Conservation (phyloP, 768 basidiomycete genomes). For the Podaxis pistillaris region DNA sequence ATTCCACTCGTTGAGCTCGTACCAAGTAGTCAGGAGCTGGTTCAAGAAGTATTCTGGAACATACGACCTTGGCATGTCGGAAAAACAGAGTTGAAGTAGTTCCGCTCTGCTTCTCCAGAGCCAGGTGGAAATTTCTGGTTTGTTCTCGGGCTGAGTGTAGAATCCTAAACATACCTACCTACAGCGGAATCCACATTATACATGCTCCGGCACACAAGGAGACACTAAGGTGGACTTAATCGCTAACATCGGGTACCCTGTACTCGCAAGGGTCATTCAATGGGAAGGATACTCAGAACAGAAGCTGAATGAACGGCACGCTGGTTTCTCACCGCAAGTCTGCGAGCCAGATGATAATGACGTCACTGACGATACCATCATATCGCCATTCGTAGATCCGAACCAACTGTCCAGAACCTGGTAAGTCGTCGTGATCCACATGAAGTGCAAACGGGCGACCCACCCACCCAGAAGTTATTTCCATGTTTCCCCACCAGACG, state of each 20-base stretch:
- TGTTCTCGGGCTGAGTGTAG: not conserved
- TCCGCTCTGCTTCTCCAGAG: not conserved
- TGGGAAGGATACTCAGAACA: not conserved
- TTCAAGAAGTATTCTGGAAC: not conserved
- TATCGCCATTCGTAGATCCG: constrained; percentile 4
- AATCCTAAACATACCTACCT: not conserved
- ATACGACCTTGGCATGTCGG: not conserved
- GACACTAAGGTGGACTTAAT: not conserved
- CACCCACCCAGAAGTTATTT: not conserved
- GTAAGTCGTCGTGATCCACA: not conserved
- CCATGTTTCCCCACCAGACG: not conserved
- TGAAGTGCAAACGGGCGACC: not conserved
- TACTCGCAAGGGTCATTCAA: not conserved
- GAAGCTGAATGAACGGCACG: not conserved
- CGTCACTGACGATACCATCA: constrained; percentile 5
- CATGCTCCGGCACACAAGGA: not conserved
- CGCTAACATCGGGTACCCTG: not conserved
- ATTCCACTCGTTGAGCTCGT: not conserved
- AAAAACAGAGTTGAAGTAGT: not conserved
- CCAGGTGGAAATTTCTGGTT: not conserved
- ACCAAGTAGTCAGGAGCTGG: not conserved
- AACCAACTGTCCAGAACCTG: not conserved
- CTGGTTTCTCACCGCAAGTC: not conserved
- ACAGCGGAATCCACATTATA: not conserved
- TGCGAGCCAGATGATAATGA: not conserved